These are phyloP conservation scores for Trametes coccinea DNA, from an alignment of 768 basidiomycete species.

Conservation along the genomic window DNA sequence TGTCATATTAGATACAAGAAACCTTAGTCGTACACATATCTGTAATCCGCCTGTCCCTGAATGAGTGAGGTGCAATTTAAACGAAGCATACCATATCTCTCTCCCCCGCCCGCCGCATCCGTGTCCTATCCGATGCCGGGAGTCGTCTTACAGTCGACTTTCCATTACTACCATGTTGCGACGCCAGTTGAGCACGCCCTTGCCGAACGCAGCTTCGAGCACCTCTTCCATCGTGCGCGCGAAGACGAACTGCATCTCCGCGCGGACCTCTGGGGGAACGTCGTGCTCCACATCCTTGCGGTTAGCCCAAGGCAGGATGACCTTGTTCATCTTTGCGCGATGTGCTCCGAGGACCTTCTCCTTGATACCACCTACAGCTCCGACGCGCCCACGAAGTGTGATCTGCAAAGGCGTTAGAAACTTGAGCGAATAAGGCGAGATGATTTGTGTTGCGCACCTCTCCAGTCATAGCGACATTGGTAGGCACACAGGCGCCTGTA, in stretches of 20 bases:
- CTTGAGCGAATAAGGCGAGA: background rate
- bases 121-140: too few relatives aligned
- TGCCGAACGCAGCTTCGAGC: slow-evolving; percentile 81
- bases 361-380: slow-evolving; percentile 87
- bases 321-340: slow-evolving; percentile 78
- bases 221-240: slow-evolving; percentile 79
- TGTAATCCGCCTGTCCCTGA: too few relatives aligned
- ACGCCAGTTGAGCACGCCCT: slow-evolving; percentile 65
- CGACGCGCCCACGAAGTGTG: slow-evolving; percentile 79
- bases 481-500: slow-evolving; percentile 71
- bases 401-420: slow-evolving; percentile 43
- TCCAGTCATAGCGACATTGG: slow-evolving; percentile 85
- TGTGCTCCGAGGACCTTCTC: slow-evolving; percentile 92
- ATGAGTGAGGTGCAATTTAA: too few relatives aligned
- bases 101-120: too few relatives aligned
- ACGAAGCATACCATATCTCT: too few relatives aligned
- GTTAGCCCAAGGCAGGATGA: slow-evolving; percentile 84
- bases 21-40: too few relatives aligned
- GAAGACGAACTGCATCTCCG: slow-evolving; percentile 80
- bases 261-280: slow-evolving; percentile 68
- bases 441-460: slow-evolving; percentile 49
- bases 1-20: too few relatives aligned
- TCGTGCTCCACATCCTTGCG: slow-evolving; percentile 88
- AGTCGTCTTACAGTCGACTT: slow-evolving; percentile 45
- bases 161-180: slow-evolving; percentile 51